A percentile compares a stretch with the other conserved stretches of the same genome.
These are phyloP conservation scores for Calvatia gigantea DNA, from an alignment of 768 basidiomycete species.

Conservation along the genomic window DNA sequence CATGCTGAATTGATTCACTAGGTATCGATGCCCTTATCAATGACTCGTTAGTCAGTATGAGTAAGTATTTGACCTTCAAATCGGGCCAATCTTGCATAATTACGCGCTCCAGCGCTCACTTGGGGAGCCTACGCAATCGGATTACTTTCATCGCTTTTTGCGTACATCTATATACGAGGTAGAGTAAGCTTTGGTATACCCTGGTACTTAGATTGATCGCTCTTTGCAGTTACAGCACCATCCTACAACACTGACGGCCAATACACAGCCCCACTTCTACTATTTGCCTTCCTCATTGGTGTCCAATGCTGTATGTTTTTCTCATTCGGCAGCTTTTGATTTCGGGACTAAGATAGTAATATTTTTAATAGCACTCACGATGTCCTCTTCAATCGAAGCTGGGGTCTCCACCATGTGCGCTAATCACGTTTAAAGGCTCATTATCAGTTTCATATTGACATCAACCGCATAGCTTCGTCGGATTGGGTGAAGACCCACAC, in stretches of 20 bases:
- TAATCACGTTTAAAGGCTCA: background rate
- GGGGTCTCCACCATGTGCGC: constrained; percentile 84
- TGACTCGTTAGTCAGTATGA: constrained; percentile 77
- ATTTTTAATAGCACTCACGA: constrained; percentile 48
- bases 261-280: constrained; percentile 72
- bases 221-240: constrained; percentile 59
- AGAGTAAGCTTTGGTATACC: constrained; percentile 23
- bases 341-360: constrained; percentile 6
- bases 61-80: constrained; percentile 33
- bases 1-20: constrained; percentile 15
- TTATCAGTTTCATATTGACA: too few relatives aligned
- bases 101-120: constrained; percentile 47
- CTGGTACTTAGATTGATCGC: background rate
- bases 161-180: constrained; percentile 74
- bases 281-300: constrained; percentile 83
- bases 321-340: background rate
- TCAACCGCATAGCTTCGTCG: constrained; percentile 57
- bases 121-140: constrained; percentile 82
- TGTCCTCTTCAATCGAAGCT: constrained; percentile 75
- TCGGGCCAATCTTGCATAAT: background rate
- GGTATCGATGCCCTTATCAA: constrained; percentile 79
- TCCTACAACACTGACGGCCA: constrained; percentile 71
- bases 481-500: constrained; percentile 80
- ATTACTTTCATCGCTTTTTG: constrained; percentile 70
- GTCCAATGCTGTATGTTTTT: constrained; percentile 58